These are phyloP conservation scores for Durotheca rogersii DNA, from an alignment of 495 filamentous ascomycete species.

Conservation along the genomic window DNA sequence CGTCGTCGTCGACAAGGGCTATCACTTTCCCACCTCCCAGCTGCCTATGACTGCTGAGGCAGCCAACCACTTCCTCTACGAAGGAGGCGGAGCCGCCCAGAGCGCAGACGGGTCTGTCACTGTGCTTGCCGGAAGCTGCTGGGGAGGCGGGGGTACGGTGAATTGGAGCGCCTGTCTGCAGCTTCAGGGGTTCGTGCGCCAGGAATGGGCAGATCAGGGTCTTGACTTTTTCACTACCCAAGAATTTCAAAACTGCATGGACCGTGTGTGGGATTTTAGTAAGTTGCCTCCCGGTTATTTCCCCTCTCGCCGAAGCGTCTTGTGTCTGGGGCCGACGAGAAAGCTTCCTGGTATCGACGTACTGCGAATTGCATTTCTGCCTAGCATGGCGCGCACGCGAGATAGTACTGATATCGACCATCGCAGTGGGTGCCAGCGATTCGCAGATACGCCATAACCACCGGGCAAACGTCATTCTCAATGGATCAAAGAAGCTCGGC, in stretches of 20 bases:
- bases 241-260: constrained; percentile 74
- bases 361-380: too few relatives aligned
- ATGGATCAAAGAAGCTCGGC: constrained; percentile 75
- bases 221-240: constrained; percentile 75
- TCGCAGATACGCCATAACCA: constrained; percentile 68
- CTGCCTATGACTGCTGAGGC: constrained; percentile 69
- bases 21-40: constrained; percentile 67
- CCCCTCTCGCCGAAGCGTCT: constrained; percentile 38
- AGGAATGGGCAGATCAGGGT: constrained; percentile 75
- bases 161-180: constrained; percentile 89
- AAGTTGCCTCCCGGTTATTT: constrained; percentile 1
- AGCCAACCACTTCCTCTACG: constrained; percentile 62
- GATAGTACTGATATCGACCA: constrained; percentile 42
- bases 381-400: background rate
- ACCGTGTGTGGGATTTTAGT: constrained; percentile 54
- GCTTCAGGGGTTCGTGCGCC: constrained; percentile 74
- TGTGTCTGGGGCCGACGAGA: background rate
- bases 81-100: constrained; percentile 52
- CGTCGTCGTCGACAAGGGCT: constrained; percentile 79
- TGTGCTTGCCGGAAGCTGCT: constrained; percentile 69
- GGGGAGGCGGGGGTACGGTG: constrained; percentile 83
- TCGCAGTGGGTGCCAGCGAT: constrained; percentile 71
- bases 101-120: constrained; percentile 65
- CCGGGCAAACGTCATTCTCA: constrained; percentile 65
- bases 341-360: too few relatives aligned